Conservation (phyloP, 2,329 filamentous ascomycete genomes). For the Botrytis elliptica region DNA sequence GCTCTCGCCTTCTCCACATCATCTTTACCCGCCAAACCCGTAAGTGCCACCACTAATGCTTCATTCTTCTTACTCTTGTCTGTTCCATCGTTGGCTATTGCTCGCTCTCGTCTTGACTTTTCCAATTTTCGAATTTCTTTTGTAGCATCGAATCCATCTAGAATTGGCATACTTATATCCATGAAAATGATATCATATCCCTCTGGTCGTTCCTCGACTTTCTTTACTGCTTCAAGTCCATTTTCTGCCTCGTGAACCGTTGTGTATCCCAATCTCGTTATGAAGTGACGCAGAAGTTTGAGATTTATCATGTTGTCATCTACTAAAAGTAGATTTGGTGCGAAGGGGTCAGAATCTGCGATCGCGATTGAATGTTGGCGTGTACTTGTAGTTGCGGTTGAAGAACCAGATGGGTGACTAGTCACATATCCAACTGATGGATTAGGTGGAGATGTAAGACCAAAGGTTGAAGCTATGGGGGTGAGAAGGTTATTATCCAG, state of each 20-base stretch:
- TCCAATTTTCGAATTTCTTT: slow-evolving; percentile 45
- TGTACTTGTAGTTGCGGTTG: not conserved
- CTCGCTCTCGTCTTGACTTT: slow-evolving; percentile 43
- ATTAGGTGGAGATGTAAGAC: not conserved
- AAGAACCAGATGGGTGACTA: not conserved
- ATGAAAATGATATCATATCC: slow-evolving; percentile 47
- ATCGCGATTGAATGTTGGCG: not conserved
- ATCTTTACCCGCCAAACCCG: slow-evolving; percentile 40
- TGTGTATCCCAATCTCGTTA: slow-evolving; percentile 43
- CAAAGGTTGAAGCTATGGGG: not conserved
- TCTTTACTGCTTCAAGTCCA: slow-evolving; percentile 49
- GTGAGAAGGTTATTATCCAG: not conserved
- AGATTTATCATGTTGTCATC: slow-evolving; percentile 47
- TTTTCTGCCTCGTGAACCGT: slow-evolving; percentile 46
- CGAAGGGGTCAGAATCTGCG: not conserved
- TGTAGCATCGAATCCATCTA: slow-evolving; percentile 52
- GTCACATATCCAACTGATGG: not conserved
- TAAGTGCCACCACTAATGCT: slow-evolving; percentile 43
- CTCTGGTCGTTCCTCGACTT: slow-evolving; percentile 41
- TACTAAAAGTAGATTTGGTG: slow-evolving; percentile 40
- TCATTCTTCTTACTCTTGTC: slow-evolving; percentile 28
- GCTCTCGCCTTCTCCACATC: slow-evolving; percentile 41
- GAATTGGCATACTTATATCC: slow-evolving; percentile 56
- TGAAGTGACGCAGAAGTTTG: slow-evolving; percentile 42
- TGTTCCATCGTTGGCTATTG: slow-evolving; percentile 18